These are phyloP conservation scores for Schizosaccharomyces pombe DNA, from an alignment of 805 yeast genomes.

Conservation along the genomic window DNA sequence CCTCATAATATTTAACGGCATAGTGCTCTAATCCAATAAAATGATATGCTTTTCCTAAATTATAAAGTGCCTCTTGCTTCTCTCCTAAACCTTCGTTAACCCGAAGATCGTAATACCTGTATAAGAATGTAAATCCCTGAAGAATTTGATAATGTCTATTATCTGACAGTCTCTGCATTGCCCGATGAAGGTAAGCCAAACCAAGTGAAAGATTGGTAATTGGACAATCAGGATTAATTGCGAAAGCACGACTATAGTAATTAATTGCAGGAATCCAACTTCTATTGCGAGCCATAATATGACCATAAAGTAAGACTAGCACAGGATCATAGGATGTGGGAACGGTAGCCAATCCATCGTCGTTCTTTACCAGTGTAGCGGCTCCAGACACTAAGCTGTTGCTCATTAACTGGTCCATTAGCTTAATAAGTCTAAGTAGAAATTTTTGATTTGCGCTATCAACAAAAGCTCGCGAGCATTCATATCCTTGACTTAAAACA, in stretches of 20 bases:
- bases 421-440: constrained; percentile 70
- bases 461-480: constrained; percentile 36
- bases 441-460: constrained; percentile 75
- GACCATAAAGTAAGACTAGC: constrained; percentile 54
- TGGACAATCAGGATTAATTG: constrained; percentile 49
- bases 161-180: constrained; percentile 71
- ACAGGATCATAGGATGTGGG: constrained; percentile 26
- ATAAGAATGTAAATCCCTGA: constrained; percentile 60
- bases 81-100: constrained; percentile 19
- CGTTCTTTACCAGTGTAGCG: constrained; percentile 5
- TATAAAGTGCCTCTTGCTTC: constrained; percentile 56
- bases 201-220: constrained; percentile 54
- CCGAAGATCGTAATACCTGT: constrained; percentile 43
- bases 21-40: constrained; percentile 50
- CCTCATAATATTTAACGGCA: constrained; percentile 53
- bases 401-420: constrained; percentile 47
- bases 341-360: not conserved
- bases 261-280: constrained; percentile 66
- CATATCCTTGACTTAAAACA: constrained; percentile 35
- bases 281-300: constrained; percentile 55
- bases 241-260: constrained; percentile 49
- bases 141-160: constrained; percentile 71
- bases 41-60: constrained; percentile 68
- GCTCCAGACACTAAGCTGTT: constrained; percentile 16
- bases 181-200: constrained; percentile 61